phyloP scores from a whole-genome alignment of 768 basidiomycete species.

The Termitomyces sp. region DNA sequence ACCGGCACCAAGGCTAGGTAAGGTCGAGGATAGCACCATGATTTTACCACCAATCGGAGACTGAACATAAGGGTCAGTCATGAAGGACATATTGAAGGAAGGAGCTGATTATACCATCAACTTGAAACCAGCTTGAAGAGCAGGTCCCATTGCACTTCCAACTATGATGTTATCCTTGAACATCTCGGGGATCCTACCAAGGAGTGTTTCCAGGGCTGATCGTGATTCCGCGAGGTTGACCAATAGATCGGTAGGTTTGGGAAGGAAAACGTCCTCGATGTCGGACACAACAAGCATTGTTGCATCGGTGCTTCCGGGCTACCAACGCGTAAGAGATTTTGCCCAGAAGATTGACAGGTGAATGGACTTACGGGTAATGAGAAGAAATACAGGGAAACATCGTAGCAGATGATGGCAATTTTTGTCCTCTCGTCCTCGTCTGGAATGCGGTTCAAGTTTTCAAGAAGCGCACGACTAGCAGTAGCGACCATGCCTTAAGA shows the following conservation, averaged over 20 bases:
- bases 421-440: slow-evolving; percentile 94
- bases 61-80: slow-evolving; percentile 33
- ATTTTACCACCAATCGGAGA: slow-evolving; percentile 86
- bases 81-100: not conserved
- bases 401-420: slow-evolving; percentile 89
- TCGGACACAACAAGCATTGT: slow-evolving; percentile 98
- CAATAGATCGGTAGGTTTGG: slow-evolving; percentile 94
- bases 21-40: slow-evolving; percentile 75
- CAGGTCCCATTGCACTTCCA: slow-evolving; percentile 93
- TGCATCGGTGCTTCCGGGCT: slow-evolving; percentile 75
- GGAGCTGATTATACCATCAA: slow-evolving; percentile 59
- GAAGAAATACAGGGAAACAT: slow-evolving; percentile 94
- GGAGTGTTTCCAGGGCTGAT: slow-evolving; percentile 73
- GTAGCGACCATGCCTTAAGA: slow-evolving; percentile 92
- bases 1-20: slow-evolving; percentile 88
- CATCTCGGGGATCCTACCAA: slow-evolving; percentile 90
- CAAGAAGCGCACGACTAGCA: slow-evolving; percentile 93
- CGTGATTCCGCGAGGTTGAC: slow-evolving; percentile 90
- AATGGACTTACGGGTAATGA: slow-evolving; percentile 70
- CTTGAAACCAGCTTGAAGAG: slow-evolving; percentile 94
- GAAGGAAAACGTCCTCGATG: slow-evolving; percentile 95
- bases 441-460: slow-evolving; percentile 92
- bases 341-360: not conserved
- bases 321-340: not conserved
- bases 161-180: slow-evolving; percentile 94